Base-by-base conservation (phyloP, 2,329 filamentous ascomycete genomes). In the Pseudogymnoascus sp. region DNA sequence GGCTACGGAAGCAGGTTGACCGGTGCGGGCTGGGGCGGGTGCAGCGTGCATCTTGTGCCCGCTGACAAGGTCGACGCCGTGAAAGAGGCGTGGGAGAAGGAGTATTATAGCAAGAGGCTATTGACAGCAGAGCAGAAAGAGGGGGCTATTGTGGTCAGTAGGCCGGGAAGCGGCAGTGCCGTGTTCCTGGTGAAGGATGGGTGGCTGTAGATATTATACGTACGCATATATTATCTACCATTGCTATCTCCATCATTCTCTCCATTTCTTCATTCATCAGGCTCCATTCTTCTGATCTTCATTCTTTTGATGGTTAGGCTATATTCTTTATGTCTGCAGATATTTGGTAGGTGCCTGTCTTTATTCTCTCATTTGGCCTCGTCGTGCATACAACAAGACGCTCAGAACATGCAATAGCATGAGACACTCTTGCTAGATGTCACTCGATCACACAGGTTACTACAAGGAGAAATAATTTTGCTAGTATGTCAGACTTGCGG, bases 21-120 rank as follows among this genome's bases (percentile, higher is more conserved):
- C 0, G 94, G 94, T 39, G 94, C 94, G 0, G 94, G 94, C 2
- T 99, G 94, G 94, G 94, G 94, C 65, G 94, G 94, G 2, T 97
- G 94, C 77, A 94, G 86, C 64, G 93, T 99, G 63, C 94, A 99
- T 77, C 82, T 99, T 62, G 88, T 97, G 60, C 89, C 93, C 0
- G 89, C 86, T 63, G 83, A 91, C 70, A 93, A 88, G 75, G 88
- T 97, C 0, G 86, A 87, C 4, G 83, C 79, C 27, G 89, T 99
- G 21, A 90, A 84, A 73, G 80, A 83, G 69, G 90, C 90, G 4
- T 86, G 94, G 82, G 84, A 89, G 69, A 82, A 82, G 65, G 86
- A 92, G 72, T 99, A 97, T 74, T 97, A 95, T 74, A 77, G 82
- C 62, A 88, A 87, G 78, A 55, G 64, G 67, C 71, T 79, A 5